Base-by-base conservation (phyloP, 441 rosid species). In the Arabidopsis lyrata region DNA sequence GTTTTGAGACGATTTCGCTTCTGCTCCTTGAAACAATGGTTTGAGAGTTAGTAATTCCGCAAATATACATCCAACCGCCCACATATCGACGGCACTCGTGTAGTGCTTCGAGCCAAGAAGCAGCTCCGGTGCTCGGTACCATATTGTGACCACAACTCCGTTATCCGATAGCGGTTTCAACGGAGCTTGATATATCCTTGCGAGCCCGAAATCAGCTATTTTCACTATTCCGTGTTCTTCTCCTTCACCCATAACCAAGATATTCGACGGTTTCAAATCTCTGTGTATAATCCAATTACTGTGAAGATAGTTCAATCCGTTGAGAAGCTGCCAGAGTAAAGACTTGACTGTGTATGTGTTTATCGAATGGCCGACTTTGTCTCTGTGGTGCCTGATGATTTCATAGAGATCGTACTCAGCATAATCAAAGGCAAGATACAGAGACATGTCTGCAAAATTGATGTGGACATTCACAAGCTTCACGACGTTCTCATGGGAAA, bases 41-140 rank as follows among this genome's bases (percentile, higher is more conserved):
- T 91, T 93, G 78, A 92, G 85, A 60, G 99, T 92, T 82, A 95
- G 83, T 75, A 92, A 88, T 53, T 93, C 99, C 6, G 99, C 99
- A 65, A 95, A 95, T 59, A 95, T 93, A 84, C 99, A 95, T 31
- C 99, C 99, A 42, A 95, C 88, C 3, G 99, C 99, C 99, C 99
- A 95, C 92, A 87, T 92, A 73, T 95, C 99, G 44, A 95, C 97
- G 10, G 99, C 96, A 44, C 97, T 95, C 0, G 97, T 95, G 63
- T 95, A 95, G 77, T 95, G 98, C 85, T 95, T 95, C 1, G 96
- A 97, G 39, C 99, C 98, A 45, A 95, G 93, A 65, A 95, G 98
- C 82, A 95, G 82, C 81, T 95, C 99, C 1, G 99, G 99, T 2
- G 99, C 96, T 60, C 98, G 96, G 80, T 95, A 95, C 98, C 99